These are phyloP conservation scores for Asclepias syriaca DNA, from an alignment of 257 asterid species.

Conservation along the genomic window DNA sequence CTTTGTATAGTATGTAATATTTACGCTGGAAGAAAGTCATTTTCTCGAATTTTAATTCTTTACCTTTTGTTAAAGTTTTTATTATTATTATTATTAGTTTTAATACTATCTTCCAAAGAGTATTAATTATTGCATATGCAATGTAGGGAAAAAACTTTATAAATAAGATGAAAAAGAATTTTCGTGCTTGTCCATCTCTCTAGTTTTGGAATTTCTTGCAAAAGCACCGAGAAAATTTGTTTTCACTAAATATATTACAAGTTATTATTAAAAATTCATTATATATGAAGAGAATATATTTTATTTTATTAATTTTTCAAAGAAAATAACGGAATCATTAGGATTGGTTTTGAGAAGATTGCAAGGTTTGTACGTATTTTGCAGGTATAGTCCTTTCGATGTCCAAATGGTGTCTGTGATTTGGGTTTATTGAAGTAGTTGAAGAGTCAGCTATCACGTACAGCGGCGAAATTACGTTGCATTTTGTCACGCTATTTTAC, in stretches of 20 bases:
- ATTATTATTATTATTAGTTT: too few relatives aligned
- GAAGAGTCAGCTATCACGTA: constrained; percentile 23
- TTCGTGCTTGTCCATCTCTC: neutral
- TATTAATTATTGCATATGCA: constrained; percentile 1
- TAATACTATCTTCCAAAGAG: neutral
- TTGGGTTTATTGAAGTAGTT: constrained; percentile 20
- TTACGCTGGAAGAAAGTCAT: neutral
- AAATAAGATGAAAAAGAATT: neutral
- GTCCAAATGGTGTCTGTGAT: neutral
- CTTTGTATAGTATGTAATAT: neutral
- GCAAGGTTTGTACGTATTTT: too few relatives aligned
- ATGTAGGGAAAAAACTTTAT: neutral
- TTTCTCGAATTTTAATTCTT: neutral
- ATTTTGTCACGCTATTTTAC: neutral
- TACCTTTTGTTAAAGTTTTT: constrained; percentile 3
- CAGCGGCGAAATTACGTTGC: neutral
- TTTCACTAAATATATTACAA: too few relatives aligned
- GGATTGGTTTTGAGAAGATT: neutral
- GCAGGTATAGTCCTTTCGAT: constrained; percentile 4
- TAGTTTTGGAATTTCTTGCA: constrained; percentile 5
- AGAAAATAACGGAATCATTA: too few relatives aligned
- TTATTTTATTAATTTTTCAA: too few relatives aligned
- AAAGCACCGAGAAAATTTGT: neutral
- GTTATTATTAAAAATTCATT: too few relatives aligned
- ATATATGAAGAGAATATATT: too few relatives aligned